phyloP scores from a whole-genome alignment of 805 yeast species.

The Komagataella ulmi region DNA sequence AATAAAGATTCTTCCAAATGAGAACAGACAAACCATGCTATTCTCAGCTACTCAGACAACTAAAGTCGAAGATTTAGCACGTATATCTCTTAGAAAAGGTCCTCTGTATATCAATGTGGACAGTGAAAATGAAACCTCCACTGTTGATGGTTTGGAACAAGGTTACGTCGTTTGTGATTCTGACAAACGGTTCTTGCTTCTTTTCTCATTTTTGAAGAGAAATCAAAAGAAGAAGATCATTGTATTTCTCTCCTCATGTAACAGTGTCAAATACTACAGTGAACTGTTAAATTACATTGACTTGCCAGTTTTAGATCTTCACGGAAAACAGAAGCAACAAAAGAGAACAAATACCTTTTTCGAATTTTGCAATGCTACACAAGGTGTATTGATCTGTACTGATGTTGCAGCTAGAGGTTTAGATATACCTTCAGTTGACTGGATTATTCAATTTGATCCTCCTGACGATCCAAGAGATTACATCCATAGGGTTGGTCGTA shows the following conservation, averaged over 20 bases:
- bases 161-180: constrained; percentile 97
- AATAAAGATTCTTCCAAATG: constrained; percentile 82
- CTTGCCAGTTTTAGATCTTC: constrained; percentile 90
- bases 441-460: constrained; percentile 98
- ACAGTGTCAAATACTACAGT: constrained; percentile 91
- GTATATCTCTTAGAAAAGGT: constrained; percentile 89
- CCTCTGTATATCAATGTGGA: constrained; percentile 92
- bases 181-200: constrained; percentile 79
- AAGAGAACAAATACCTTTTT: constrained; percentile 96
- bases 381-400: constrained; percentile 87
- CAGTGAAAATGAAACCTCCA: constrained; percentile 67
- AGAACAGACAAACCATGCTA: constrained; percentile 90
- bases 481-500: constrained; percentile 97
- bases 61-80: constrained; percentile 94
- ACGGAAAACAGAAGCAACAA: constrained; percentile 97
- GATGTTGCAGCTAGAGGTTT: constrained; percentile 99
- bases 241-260: constrained; percentile 93
- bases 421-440: constrained; percentile 96
- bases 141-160: constrained; percentile 95
- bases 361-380: constrained; percentile 94
- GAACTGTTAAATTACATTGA: constrained; percentile 93
- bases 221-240: constrained; percentile 85
- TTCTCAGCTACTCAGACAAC: constrained; percentile 99
- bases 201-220: constrained; percentile 89
- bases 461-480: constrained; percentile 99